These are phyloP conservation scores for Podospora anserina DNA, from an alignment of 495 filamentous ascomycete genomes.

Conservation along the genomic window DNA sequence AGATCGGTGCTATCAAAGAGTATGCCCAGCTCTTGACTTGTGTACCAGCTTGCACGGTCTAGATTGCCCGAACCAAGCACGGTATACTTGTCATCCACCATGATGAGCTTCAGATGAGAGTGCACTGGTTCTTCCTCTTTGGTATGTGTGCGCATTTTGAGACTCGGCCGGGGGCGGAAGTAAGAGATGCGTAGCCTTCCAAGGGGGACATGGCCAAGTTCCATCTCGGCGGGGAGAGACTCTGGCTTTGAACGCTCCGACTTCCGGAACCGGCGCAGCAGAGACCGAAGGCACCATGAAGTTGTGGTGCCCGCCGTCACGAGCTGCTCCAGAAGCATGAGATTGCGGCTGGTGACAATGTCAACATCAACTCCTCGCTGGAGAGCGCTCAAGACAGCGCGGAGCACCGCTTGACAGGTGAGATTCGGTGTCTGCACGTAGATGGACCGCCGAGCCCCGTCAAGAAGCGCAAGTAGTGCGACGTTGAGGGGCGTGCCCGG, in stretches of 20 bases:
- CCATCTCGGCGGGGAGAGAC: conserved; percentile 18
- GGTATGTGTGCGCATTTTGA: neutral
- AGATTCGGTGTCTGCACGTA: conserved; percentile 71
- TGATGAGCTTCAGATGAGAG: conserved; percentile 66
- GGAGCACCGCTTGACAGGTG: conserved; percentile 56
- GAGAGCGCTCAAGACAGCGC: conserved; percentile 51
- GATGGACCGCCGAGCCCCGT: conserved; percentile 50
- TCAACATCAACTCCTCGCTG: conserved; percentile 59
- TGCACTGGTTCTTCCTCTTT: conserved; percentile 54
- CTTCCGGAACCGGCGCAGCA: conserved; percentile 46
- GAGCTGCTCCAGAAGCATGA: conserved; percentile 74
- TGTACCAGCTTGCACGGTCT: conserved; percentile 74
- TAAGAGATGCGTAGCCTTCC: conserved; percentile 50
- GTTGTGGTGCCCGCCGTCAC: conserved; percentile 67
- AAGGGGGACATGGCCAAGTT: conserved; percentile 30
- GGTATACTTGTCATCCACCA: conserved; percentile 58
- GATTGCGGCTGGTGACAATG: conserved; percentile 59
- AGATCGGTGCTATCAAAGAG: conserved; percentile 53
- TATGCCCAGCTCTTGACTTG: conserved; percentile 72
- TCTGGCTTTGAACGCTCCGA: conserved; percentile 19
- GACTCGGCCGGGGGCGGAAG: conserved; percentile 34
- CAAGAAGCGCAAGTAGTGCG: conserved; percentile 55
- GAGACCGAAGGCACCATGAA: conserved; percentile 50
- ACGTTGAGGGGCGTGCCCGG: conserved; percentile 66
- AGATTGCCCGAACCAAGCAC: conserved; percentile 72